Percentiles rank a stretch among this genome's conserved stretches.
Conservation (phyloP, 495 filamentous ascomycete species). For the Aspergillus incahuasiensis region DNA sequence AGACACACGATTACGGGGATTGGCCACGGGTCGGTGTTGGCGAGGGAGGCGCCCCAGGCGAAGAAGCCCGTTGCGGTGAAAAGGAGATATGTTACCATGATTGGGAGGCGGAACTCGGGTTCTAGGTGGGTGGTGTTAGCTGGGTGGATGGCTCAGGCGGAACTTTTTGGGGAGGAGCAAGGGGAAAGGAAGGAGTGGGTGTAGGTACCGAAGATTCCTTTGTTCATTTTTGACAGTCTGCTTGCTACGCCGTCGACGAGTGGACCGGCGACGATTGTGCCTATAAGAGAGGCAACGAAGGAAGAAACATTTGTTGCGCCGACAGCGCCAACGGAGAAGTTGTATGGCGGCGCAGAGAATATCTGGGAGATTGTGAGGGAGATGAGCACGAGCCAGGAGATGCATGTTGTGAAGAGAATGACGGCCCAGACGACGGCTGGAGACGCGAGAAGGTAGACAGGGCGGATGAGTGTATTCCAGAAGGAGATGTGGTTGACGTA, state of each 20-base stretch:
- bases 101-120: constrained; percentile 43
- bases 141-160: too few relatives aligned
- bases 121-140: constrained; percentile 27
- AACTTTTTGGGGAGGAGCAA: too few relatives aligned
- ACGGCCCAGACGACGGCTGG: constrained; percentile 40
- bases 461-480: constrained; percentile 37
- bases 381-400: constrained; percentile 45
- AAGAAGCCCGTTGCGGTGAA: constrained; percentile 43
- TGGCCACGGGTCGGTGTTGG: constrained; percentile 27
- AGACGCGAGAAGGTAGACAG: constrained; percentile 39
- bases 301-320: constrained; percentile 39
- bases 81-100: constrained; percentile 37
- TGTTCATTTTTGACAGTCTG: constrained; percentile 24
- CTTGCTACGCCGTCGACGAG: constrained; percentile 39
- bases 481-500: constrained; percentile 33
- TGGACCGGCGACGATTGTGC: constrained; percentile 34
- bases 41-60: constrained; percentile 35
- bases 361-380: constrained; percentile 41
- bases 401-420: constrained; percentile 40
- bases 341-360: constrained; percentile 44
- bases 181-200: too few relatives aligned
- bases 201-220: constrained; percentile 26
- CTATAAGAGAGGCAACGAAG: constrained; percentile 37
- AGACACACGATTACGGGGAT: constrained; percentile 40
- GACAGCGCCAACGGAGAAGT: constrained; percentile 39